A percentile compares a stretch with the other conserved stretches of the same genome.
These are phyloP conservation scores for Eustoma russellianum DNA, from an alignment of 257 asterid genomes.

Conservation along the genomic window DNA sequence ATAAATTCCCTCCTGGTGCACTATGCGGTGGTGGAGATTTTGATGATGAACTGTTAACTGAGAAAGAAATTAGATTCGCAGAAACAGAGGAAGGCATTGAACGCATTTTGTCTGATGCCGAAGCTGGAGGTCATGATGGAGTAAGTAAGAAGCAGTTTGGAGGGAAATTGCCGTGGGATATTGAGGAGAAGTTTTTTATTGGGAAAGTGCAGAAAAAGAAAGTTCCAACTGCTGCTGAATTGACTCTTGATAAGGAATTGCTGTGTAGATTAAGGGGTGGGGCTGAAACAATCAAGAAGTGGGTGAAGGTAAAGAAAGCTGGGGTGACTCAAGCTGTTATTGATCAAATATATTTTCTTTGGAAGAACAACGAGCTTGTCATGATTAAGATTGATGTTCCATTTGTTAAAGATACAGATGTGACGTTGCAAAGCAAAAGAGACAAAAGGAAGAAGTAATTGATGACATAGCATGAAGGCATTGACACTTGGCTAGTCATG, in stretches of 20 bases:
- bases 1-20: constrained; percentile 33
- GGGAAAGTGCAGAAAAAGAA: constrained; percentile 37
- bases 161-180: constrained; percentile 63
- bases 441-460: no score
- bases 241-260: constrained; percentile 48
- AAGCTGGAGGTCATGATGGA: constrained; percentile 22
- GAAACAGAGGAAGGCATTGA: constrained; percentile 13
- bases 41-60: constrained; percentile 11
- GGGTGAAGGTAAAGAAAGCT: constrained; percentile 92
- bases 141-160: constrained; percentile 23
- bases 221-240: constrained; percentile 38
- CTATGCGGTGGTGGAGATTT: constrained; percentile 29
- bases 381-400: constrained; percentile 85
- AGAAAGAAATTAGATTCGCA: constrained; percentile 14
- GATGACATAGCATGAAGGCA: no score
- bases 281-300: constrained; percentile 51
- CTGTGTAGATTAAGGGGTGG: constrained; percentile 59
- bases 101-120: constrained; percentile 24
- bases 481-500: no score
- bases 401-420: no score
- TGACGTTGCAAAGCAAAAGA: no score
- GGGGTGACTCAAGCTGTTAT: constrained; percentile 79
- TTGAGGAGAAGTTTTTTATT: constrained; percentile 38
- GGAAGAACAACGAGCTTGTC: constrained; percentile 80
- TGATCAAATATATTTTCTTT: constrained; percentile 43